These are phyloP conservation scores for Knoxdaviesia capensis DNA, from an alignment of 2,329 filamentous ascomycete species.

Conservation along the genomic window DNA sequence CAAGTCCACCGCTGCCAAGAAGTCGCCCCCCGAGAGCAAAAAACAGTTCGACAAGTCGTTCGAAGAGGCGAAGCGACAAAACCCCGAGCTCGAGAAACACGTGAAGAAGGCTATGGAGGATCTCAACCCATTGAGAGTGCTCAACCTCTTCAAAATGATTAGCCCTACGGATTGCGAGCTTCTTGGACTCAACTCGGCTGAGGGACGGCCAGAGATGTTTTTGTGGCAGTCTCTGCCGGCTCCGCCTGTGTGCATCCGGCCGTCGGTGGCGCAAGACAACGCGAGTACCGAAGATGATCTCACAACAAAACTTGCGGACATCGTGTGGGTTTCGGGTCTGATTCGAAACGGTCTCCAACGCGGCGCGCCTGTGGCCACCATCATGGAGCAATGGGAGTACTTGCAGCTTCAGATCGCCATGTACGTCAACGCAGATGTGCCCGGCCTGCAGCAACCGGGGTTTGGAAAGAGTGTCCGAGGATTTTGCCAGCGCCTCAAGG, in stretches of 20 bases:
- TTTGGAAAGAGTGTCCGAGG: constrained; percentile 79
- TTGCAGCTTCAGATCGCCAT: constrained; percentile 87
- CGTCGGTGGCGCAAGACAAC: constrained; percentile 81
- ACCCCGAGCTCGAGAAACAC: constrained; percentile 76
- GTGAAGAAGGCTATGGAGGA: constrained; percentile 86
- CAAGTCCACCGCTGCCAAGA: constrained; percentile 70
- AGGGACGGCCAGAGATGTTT: constrained; percentile 88
- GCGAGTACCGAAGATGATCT: constrained; percentile 93
- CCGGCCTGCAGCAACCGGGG: constrained; percentile 73
- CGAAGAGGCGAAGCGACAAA: constrained; percentile 52
- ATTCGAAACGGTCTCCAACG: constrained; percentile 67
- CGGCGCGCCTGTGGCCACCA: constrained; percentile 66
- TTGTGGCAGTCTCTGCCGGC: constrained; percentile 94
- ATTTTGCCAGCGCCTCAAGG: constrained; percentile 88
- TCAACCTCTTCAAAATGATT: constrained; percentile 84
- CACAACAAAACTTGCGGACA: constrained; percentile 91
- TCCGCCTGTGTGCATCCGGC: constrained; percentile 82
- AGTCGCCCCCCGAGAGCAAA: constrained; percentile 65
- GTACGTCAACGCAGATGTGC: constrained; percentile 94
- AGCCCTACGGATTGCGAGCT: constrained; percentile 74
- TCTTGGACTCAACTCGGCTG: constrained; percentile 66
- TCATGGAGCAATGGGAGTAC: constrained; percentile 98
- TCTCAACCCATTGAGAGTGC: constrained; percentile 67
- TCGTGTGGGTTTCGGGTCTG: constrained; percentile 77
- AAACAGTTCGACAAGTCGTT: constrained; percentile 75